Evolutionary conservation across 768 basidiomycete species (phyloP), one percentile per base, ranked within the genome.

Genomic region (Trametes coccinea): DNA sequence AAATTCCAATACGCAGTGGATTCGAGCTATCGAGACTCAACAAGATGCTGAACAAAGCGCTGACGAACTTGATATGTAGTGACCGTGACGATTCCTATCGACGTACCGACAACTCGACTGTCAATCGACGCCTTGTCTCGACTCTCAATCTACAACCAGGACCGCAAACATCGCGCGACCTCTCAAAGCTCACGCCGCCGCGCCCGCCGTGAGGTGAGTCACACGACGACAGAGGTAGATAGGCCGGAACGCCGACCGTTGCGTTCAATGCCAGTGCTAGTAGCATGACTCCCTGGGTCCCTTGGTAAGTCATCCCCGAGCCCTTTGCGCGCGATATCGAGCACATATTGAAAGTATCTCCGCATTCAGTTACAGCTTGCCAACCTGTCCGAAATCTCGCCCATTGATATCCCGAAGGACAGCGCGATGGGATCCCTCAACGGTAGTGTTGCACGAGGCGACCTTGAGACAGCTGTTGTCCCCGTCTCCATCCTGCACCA

Each of bases 351-450:
- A 37, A 46, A 49, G 22, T 7, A 48, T 60, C 8, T 27, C 56
- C 27, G n/a, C n/a, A 5, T 2, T 9, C 63, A 70, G 66, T 58
- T 4, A 66, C 72, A 73, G 52, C 45, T 69, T 2, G 69, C 71
- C 1, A 66, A 53, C n/a, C 63, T 72, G 4, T 68, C 69, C 9
- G 72, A 71, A 0, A 71, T 71, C 61, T 53, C 65, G 11, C 72
- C 72, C 10, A 70, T 73, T 57, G 67, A 71, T 49, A 61, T 67
- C 10, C 70, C 68, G 17, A 68, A 63, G 61, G 67, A 73, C 59
- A 34, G 40, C 6, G 67, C 22, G 13, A 37, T 48, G 47, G 14
- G 62, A 60, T 34, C 54, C 65, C 31, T 43, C 63, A 4, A 53
- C 55, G 11, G 34, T 22, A 11, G 57, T 31, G 11, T 52, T 66